Base-by-base conservation (phyloP, 2,329 filamentous ascomycete species). In the Fusarium sp. region DNA sequence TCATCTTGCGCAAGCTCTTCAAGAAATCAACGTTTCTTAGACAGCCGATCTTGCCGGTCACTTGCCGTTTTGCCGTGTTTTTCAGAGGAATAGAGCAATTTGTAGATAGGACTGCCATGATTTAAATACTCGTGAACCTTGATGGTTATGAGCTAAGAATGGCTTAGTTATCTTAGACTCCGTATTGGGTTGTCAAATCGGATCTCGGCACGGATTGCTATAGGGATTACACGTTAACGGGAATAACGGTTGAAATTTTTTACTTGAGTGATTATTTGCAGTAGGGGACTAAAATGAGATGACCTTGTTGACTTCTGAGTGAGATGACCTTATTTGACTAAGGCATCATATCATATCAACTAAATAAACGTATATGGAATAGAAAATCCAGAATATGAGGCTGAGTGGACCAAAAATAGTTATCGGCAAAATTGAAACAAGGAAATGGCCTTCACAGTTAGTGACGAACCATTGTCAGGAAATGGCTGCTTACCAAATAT, bases 61-160 rank as follows among this genome's bases (percentile, higher is more conserved):
- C 33, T 53, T 53, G 49, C 49, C 49, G 49, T 38, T 53, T 53
- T 53, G 22, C 49, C 49, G 49, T 53, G 18, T 17, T 53, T 53
- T 14, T 53, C 49, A 25, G 33, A 27, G 33, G 22, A 39, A 53
- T 29, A 39, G 33, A 53, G 33, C 22, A 39, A 38, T 39, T 27
- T 27, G 33, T 39, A 39, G 3, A 53, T n/a, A 39, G 35, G 35
- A 15, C 18, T 39, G 49, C 39, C 49, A 18, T 53, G 33, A n/a
- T 39, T 53, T 39, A 39, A 53, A 39, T 53, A 39, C 35, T 53
- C 18, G 33, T 27, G 49, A 53, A 53, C 49, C 49, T n/a, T 53
- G 49, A 53, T 53, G 49, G 49, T 39, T 53, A 53, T 39, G 33
- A 53, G 49, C 49, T 39, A 53, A 29, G 33, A 53, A 39, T 10